Percentiles rank a stretch among this genome's conserved stretches.
phyloP scores from a whole-genome alignment of 2,329 filamentous ascomycete species.

The Decorospora gaudefroyi region DNA sequence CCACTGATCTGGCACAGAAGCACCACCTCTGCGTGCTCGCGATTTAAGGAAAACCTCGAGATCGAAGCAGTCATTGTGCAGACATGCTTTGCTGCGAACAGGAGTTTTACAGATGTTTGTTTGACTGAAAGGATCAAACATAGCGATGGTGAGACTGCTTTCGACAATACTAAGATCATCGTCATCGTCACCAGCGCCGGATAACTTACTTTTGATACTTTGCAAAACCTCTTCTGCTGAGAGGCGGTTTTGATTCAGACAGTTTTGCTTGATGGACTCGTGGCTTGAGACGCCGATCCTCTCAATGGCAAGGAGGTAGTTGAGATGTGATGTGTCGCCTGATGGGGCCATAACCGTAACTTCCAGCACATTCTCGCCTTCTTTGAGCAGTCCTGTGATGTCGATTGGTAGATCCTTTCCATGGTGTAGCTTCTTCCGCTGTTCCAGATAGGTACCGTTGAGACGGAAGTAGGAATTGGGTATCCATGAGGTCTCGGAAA shows the following conservation, averaged over 20 bases:
- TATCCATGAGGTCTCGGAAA: constrained; percentile 69
- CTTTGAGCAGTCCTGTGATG: constrained; percentile 63
- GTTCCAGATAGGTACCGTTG: constrained; percentile 60
- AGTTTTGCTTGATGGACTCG: constrained; percentile 42
- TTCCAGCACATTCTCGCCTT: constrained; percentile 66
- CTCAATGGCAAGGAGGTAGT: constrained; percentile 73
- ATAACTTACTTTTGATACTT: constrained; percentile 61
- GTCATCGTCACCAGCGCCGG: constrained; percentile 61
- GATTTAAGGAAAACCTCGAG: constrained; percentile 74
- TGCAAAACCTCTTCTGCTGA: constrained; percentile 57
- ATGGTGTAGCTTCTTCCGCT: constrained; percentile 72
- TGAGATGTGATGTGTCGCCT: constrained; percentile 44
- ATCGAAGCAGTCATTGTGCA: constrained; percentile 88
- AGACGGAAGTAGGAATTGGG: constrained; percentile 69
- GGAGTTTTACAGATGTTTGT: constrained; percentile 67
- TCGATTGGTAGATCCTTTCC: constrained; percentile 77
- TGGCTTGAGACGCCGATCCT: constrained; percentile 61
- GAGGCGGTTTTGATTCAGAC: constrained; percentile 37
- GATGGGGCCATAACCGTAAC: constrained; percentile 47
- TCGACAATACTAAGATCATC: constrained; percentile 52
- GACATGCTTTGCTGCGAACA: constrained; percentile 70
- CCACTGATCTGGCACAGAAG: constrained; percentile 69
- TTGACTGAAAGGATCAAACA: constrained; percentile 55
- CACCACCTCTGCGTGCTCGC: constrained; percentile 28
- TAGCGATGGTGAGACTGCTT: constrained; percentile 49